Percentiles rank a stretch among this genome's conserved stretches.
phyloP scores from a whole-genome alignment of 495 filamentous ascomycete species.

The Penicillium maclennaniae region DNA sequence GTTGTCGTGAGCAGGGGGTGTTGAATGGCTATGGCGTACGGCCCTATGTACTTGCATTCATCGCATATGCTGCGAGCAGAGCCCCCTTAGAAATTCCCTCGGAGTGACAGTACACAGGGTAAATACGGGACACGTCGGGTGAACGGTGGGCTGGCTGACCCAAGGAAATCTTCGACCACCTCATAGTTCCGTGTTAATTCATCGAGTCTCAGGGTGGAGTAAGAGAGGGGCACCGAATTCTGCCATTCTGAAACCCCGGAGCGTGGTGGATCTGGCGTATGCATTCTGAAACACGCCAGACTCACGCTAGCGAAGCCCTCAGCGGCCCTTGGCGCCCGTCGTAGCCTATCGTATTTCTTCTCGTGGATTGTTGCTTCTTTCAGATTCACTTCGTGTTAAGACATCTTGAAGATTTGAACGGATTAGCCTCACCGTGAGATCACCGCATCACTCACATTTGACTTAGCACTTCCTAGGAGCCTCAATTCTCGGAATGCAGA shows the following conservation, averaged over 20 bases:
- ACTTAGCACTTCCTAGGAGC: neutral
- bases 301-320: constrained; percentile 14
- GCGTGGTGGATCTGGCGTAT: constrained; percentile 20
- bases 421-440: neutral
- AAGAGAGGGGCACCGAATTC: neutral
- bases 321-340: constrained; percentile 12
- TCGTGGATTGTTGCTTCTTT: constrained; percentile 15
- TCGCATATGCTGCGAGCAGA: neutral
- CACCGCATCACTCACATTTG: neutral
- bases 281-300: constrained; percentile 27
- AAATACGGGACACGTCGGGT: constrained; percentile 15
- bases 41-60: too few species aligned
- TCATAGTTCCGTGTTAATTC: neutral
- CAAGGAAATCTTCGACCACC: constrained; percentile 7
- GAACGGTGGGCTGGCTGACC: constrained; percentile 25
- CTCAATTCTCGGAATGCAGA: neutral
- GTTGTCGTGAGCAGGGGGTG: constrained; percentile 1
- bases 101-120: neutral
- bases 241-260: constrained; percentile 25
- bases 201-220: neutral
- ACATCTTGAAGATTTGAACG: neutral
- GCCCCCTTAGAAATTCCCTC: neutral
- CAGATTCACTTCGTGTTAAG: neutral
- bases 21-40: neutral
- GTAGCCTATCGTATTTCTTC: neutral